These are phyloP conservation scores for Purshia tridentata DNA, from an alignment of 306 rosid species.

Conservation along the genomic window DNA sequence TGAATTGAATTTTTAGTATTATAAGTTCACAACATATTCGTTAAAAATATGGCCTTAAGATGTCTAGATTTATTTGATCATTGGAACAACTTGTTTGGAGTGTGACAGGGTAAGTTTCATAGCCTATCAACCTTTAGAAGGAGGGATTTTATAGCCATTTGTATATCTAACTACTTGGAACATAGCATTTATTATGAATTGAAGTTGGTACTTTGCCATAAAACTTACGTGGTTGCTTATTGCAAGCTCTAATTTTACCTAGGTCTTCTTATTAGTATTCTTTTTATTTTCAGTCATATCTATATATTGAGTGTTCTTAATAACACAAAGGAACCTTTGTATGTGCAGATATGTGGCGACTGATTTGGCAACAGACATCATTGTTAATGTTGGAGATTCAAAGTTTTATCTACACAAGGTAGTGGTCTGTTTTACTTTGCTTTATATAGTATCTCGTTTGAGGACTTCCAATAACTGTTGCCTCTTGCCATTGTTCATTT, in stretches of 20 bases:
- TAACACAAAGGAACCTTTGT: neutral
- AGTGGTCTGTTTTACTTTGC: conserved; percentile 13
- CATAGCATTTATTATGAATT: neutral
- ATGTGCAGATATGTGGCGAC: conserved; percentile 79
- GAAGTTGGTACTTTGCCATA: neutral
- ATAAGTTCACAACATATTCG: neutral
- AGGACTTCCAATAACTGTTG: neutral
- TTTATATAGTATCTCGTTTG: conserved; percentile 2
- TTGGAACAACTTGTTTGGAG: too few relatives aligned
- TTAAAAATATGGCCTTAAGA: too few relatives aligned
- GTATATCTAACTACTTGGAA: neutral
- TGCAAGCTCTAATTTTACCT: neutral
- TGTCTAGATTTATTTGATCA: too few relatives aligned
- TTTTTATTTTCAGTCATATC: too few relatives aligned
- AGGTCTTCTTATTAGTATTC: neutral
- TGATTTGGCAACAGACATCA: conserved; percentile 77
- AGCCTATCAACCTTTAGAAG: neutral
- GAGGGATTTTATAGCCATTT: neutral
- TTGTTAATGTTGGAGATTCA: conserved; percentile 58
- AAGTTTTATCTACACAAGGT: conserved; percentile 92
- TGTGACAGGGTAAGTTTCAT: neutral
- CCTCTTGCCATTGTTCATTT: neutral
- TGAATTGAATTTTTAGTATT: neutral
- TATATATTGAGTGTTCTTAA: neutral
- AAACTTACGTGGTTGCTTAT: neutral